These are phyloP conservation scores for Hyphodiscus sp. DNA, from an alignment of 2,329 filamentous ascomycete species.

Conservation along the genomic window DNA sequence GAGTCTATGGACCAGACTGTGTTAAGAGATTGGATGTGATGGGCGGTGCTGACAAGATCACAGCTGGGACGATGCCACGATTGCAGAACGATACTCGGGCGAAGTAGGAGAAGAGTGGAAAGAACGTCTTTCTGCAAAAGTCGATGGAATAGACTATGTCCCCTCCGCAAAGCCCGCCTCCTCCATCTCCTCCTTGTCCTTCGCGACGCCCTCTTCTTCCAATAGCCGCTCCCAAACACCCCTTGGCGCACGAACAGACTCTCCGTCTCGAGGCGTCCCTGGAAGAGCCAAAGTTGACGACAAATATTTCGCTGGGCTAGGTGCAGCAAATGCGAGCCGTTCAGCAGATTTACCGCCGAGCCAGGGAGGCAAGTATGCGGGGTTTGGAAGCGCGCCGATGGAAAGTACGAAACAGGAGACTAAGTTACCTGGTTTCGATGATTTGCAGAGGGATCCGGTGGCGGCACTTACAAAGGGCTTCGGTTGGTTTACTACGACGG, in stretches of 20 bases:
- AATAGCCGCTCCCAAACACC: slow-evolving; percentile 27
- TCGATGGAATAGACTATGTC: slow-evolving; percentile 82
- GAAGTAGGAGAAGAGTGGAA: slow-evolving; percentile 95
- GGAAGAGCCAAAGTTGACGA: slow-evolving; percentile 65
- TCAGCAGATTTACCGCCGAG: slow-evolving; percentile 71
- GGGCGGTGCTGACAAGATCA: slow-evolving; percentile 5
- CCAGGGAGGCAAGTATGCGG: slow-evolving; percentile 87
- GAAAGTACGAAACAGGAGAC: slow-evolving; percentile 40
- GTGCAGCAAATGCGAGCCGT: slow-evolving; percentile 72
- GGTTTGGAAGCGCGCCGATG: slow-evolving; percentile 71
- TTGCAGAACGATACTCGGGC: slow-evolving; percentile 83
- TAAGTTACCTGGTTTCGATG: slow-evolving; percentile 65
- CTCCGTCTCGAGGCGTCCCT: slow-evolving; percentile 23
- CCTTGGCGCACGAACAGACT: slow-evolving; percentile 20
- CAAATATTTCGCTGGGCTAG: slow-evolving; percentile 81
- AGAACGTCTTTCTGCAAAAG: slow-evolving; percentile 78
- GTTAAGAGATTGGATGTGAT: neutral
- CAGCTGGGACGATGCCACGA: slow-evolving; percentile 72
- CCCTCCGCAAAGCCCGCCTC: slow-evolving; percentile 53
- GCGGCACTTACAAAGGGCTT: slow-evolving; percentile 86
- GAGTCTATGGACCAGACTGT: too few species aligned
- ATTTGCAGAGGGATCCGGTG: slow-evolving; percentile 86
- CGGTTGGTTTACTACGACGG: slow-evolving; percentile 85
- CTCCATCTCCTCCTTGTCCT: slow-evolving; percentile 7
- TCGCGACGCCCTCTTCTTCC: slow-evolving; percentile 18